phyloP scores from a whole-genome alignment of 2,329 filamentous ascomycete genomes.

The Exophiala sp. region DNA sequence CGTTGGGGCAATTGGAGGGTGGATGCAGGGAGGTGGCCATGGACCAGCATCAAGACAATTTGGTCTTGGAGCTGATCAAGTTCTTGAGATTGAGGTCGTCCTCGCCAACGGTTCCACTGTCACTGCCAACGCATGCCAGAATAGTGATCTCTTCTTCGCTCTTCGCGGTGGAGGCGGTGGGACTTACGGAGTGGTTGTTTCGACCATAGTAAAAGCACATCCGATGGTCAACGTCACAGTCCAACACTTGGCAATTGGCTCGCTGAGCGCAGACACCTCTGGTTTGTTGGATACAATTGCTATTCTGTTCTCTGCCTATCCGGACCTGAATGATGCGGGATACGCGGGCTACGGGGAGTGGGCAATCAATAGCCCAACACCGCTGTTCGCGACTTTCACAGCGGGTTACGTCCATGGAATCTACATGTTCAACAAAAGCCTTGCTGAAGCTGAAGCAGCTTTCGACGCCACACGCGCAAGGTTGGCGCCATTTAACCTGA shows the following conservation, averaged over 20 bases:
- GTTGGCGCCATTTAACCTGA: constrained; percentile 25
- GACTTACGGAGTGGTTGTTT: constrained; percentile 40
- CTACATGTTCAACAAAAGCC: constrained; percentile 28
- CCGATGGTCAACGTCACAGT: constrained; percentile 35
- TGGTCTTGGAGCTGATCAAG: constrained; percentile 30
- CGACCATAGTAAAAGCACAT: constrained; percentile 41
- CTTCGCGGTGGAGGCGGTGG: constrained; percentile 52
- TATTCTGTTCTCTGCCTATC: constrained; percentile 29
- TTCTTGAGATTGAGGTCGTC: constrained; percentile 30
- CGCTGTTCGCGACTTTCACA: constrained; percentile 29
- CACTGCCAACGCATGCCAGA: constrained; percentile 14
- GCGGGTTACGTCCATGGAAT: constrained; percentile 30
- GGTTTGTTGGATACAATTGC: constrained; percentile 29
- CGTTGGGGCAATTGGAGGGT: constrained; percentile 28
- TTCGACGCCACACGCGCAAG: constrained; percentile 26
- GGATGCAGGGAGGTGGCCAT: constrained; percentile 33
- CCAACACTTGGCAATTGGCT: constrained; percentile 29
- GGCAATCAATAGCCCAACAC: constrained; percentile 26
- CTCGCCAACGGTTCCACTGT: constrained; percentile 26
- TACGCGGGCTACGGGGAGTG: constrained; percentile 33
- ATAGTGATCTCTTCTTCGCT: constrained; percentile 45
- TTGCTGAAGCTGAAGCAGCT: constrained; percentile 18
- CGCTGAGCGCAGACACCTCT: constrained; percentile 21
- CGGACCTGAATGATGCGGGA: constrained; percentile 30
- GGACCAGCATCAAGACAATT: constrained; percentile 26